Evolutionary conservation across 169 alveolate species (phyloP), one percentile per base, ranked within the genome.

Genomic region (Toxoplasma gondii): DNA sequence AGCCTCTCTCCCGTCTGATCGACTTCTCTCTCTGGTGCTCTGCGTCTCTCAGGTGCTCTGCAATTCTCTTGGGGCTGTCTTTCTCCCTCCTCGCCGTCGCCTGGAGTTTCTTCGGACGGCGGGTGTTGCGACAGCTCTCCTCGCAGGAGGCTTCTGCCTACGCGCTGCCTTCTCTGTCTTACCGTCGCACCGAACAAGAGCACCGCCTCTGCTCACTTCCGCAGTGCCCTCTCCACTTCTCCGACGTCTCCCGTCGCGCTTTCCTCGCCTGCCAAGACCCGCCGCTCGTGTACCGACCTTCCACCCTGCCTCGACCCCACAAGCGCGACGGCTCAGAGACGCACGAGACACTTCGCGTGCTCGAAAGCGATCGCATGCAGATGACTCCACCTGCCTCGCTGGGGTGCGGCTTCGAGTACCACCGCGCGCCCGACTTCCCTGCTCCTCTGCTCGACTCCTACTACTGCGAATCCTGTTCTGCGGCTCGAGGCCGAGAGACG

Each of bases 61-160:
- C 86, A 27, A n/a, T 78, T n/a, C 86, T 78, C 45, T 45, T 78
- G n/a, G 86, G 86, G 27, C 22, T 38, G 7, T 78, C 86, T 41
- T 78, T 78, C 86, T 19, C 86, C n/a, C 44, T 78, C 86, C 49
- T 78, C 86, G 39, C 86, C 24, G 86, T n/a, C 39, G 86, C 86
- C 27, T 78, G 86, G 86, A 19, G 74, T 19, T 64, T 64, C 74
- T 64, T 64, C 74, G 74, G 74, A 1, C 24, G 74, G n/a, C 74
- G 74, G n/a, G 74, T 64, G 7, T 31, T 64, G 74, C 74, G 74
- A 1, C 74, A 64, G 74, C 74, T 64, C n/a, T 27, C 34, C 9
- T 16, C 74, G 74, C 74, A 31, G 74, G 74, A 64, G 74, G 24
- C 74, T 16, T 64, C 74, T 16, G n/a, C n/a, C 34, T 64, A 27